Conservation (phyloP, 1,284 basidiomycete species). For the Macrocystidia cucumis region DNA sequence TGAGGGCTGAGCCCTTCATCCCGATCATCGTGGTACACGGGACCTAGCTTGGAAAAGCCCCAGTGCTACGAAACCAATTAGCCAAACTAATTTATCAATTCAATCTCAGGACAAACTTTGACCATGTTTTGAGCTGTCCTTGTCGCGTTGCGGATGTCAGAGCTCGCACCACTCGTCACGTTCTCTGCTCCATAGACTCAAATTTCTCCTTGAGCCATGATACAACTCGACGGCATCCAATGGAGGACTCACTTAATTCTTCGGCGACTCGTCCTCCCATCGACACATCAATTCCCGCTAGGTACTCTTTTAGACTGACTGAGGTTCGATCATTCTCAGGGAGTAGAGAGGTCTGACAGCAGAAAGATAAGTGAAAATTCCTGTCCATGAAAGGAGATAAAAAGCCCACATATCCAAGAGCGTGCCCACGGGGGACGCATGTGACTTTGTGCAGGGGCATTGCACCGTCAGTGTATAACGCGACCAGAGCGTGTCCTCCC, state of each 20-base stretch:
- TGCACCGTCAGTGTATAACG: constrained; percentile 86
- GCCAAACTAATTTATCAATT: not conserved
- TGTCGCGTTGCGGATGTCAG: constrained; percentile 79
- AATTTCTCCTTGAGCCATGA: too few relatives aligned
- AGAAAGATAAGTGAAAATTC: constrained; percentile 7
- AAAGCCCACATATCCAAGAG: constrained; percentile 73
- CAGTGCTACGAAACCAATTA: constrained; percentile 39
- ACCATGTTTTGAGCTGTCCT: constrained; percentile 84
- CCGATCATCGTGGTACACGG: constrained; percentile 72
- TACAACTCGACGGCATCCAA: too few relatives aligned
- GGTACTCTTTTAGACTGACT: constrained; percentile 65
- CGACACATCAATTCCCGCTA: constrained; percentile 80
- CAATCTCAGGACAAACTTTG: constrained; percentile 44
- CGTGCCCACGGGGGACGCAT: constrained; percentile 89
- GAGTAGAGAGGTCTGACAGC: constrained; percentile 69
- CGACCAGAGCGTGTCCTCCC: constrained; percentile 90
- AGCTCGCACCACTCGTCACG: constrained; percentile 86
- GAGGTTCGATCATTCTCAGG: constrained; percentile 79
- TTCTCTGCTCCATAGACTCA: constrained; percentile 84
- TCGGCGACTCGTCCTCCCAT: constrained; percentile 94
- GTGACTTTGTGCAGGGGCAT: constrained; percentile 96
- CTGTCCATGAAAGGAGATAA: too few relatives aligned
- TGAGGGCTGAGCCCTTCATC: constrained; percentile 63
- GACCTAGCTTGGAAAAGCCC: constrained; percentile 87
- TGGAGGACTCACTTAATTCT: constrained; percentile 60